Conservation (phyloP, 2,329 filamentous ascomycete genomes). For the Apiospora malaysiana region DNA sequence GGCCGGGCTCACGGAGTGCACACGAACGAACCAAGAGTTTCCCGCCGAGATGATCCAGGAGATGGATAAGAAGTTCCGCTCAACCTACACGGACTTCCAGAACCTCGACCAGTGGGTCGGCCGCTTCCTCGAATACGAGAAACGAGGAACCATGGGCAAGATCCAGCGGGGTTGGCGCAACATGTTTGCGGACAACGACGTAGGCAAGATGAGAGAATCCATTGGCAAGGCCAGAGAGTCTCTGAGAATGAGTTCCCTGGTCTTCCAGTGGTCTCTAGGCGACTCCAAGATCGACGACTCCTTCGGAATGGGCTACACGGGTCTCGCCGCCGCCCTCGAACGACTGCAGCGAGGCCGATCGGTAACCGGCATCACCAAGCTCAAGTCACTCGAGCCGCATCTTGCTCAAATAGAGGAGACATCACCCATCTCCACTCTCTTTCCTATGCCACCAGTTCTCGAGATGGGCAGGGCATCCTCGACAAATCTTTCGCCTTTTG, state of each 20-base stretch:
- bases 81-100: slow-evolving; percentile 66
- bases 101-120: slow-evolving; percentile 67
- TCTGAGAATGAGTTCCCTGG: slow-evolving; percentile 66
- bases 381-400: slow-evolving; percentile 37
- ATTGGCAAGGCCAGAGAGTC: slow-evolving; percentile 65
- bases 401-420: slow-evolving; percentile 29
- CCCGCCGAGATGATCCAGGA: slow-evolving; percentile 67
- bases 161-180: slow-evolving; percentile 67
- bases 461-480: slow-evolving; percentile 25
- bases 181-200: slow-evolving; percentile 66
- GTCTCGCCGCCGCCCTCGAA: slow-evolving; percentile 68
- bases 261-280: slow-evolving; percentile 70
- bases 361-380: slow-evolving; percentile 34
- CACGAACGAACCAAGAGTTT: slow-evolving; percentile 56
- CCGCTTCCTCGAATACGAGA: slow-evolving; percentile 67
- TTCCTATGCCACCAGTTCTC: slow-evolving; percentile 23
- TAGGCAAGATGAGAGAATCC: slow-evolving; percentile 63
- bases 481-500: slow-evolving; percentile 31
- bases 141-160: slow-evolving; percentile 64
- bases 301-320: slow-evolving; percentile 70
- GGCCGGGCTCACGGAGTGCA: slow-evolving; percentile 63
- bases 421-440: slow-evolving; percentile 25
- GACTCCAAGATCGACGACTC: slow-evolving; percentile 63
- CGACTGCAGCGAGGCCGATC: slow-evolving; percentile 46
- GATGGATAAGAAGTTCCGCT: slow-evolving; percentile 67